A percentile compares a stretch with the other conserved stretches of the same genome.
These are phyloP conservation scores for Sistotremastrum suecicum DNA, from an alignment of 768 basidiomycete species.

Conservation along the genomic window DNA sequence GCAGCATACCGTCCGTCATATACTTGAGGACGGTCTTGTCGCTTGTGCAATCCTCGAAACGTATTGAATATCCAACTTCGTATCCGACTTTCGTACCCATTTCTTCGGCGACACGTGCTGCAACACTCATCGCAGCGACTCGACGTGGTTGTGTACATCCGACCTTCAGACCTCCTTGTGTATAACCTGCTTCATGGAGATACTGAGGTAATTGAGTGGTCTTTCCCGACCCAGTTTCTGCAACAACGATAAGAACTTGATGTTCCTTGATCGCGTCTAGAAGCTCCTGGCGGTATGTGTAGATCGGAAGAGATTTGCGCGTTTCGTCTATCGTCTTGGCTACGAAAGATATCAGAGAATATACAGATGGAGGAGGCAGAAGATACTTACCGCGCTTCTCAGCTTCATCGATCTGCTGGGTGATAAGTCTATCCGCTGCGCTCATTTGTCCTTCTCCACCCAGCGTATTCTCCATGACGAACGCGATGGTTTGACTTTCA, in stretches of 20 bases:
- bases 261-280: constrained; percentile 81
- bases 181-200: constrained; percentile 94
- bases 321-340: constrained; percentile 87
- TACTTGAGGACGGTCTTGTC: constrained; percentile 99
- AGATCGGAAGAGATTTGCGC: constrained; percentile 88
- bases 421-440: constrained; percentile 71
- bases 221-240: constrained; percentile 97
- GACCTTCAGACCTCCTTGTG: constrained; percentile 71
- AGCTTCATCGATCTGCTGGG: constrained; percentile 82
- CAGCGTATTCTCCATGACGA: constrained; percentile 71
- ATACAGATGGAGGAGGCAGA: neutral
- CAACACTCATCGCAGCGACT: constrained; percentile 98
- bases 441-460: constrained; percentile 58
- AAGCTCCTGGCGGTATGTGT: constrained; percentile 73
- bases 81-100: constrained; percentile 96
- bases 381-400: constrained; percentile 66
- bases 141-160: constrained; percentile 97
- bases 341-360: constrained; percentile 15
- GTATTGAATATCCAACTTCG: constrained; percentile 99
- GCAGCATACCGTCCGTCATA: constrained; percentile 99
- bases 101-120: constrained; percentile 97
- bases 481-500: constrained; percentile 92
- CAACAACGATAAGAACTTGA: constrained; percentile 94
- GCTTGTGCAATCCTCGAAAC: constrained; percentile 98
- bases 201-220: constrained; percentile 98